Evolutionary conservation across 2,329 filamentous ascomycete genomes (phyloP).

Genomic region (Gremmenia infestans): DNA sequence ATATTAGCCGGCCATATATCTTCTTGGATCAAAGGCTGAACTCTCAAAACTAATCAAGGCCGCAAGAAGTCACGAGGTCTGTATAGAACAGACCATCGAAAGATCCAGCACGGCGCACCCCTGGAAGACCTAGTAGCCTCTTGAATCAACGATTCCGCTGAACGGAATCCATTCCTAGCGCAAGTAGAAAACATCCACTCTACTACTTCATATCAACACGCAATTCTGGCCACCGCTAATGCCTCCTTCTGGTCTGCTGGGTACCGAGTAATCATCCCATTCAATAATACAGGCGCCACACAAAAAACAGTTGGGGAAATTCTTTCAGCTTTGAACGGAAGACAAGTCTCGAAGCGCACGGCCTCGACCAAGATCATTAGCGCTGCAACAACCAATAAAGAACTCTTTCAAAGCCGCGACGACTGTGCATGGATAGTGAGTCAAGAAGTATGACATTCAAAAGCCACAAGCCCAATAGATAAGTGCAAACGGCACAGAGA

Average conservation of each 20-base stretch:
- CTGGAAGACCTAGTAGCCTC: background rate
- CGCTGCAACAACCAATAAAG: background rate
- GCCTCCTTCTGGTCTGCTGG: background rate
- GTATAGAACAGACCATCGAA: slow-evolving; percentile 4
- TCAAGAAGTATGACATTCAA: too few species aligned
- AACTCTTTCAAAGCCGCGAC: background rate
- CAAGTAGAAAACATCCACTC: too few species aligned
- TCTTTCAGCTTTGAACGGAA: background rate
- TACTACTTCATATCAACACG: background rate
- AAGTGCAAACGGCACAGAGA: background rate
- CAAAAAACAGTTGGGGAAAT: slow-evolving; percentile 1
- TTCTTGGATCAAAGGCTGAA: background rate
- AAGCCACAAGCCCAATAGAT: background rate
- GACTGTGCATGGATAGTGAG: background rate
- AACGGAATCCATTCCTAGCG: background rate
- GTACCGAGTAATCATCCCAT: background rate
- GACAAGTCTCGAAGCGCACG: background rate
- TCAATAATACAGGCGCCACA: slow-evolving; percentile 5
- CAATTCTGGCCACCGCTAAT: background rate
- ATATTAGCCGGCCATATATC: background rate
- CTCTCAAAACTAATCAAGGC: background rate
- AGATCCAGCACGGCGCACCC: slow-evolving; percentile 1
- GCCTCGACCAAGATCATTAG: too few species aligned
- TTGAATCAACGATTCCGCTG: too few species aligned
- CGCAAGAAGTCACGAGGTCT: background rate